phyloP scores from a whole-genome alignment of 345 rosid genomes.

The Salix brachista region DNA sequence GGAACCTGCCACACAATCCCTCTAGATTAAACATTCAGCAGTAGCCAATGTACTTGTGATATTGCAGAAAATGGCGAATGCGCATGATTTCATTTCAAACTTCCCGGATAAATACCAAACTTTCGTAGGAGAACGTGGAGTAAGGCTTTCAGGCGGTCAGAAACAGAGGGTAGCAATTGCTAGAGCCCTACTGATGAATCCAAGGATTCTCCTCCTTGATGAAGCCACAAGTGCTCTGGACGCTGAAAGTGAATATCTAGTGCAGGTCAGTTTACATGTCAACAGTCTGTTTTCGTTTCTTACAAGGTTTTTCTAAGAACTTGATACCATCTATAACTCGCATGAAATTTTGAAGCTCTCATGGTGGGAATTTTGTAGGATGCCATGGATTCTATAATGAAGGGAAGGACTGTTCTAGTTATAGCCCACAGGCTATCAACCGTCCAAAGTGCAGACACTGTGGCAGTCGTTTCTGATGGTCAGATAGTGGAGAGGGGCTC shows the following conservation, averaged over 20 bases:
- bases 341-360: neutral
- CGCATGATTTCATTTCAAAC: slow-evolving; percentile 73
- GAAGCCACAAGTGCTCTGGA: slow-evolving; percentile 98
- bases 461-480: slow-evolving; percentile 76
- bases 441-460: slow-evolving; percentile 65
- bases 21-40: neutral
- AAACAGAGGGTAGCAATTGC: slow-evolving; percentile 92
- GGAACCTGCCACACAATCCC: neutral
- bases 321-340: neutral
- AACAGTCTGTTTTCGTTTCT: neutral
- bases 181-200: slow-evolving; percentile 85
- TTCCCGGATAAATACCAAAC: slow-evolving; percentile 82
- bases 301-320: neutral
- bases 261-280: slow-evolving; percentile 49
- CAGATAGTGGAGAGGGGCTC: slow-evolving; percentile 40
- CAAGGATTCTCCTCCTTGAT: slow-evolving; percentile 71
- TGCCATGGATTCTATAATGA: slow-evolving; percentile 95
- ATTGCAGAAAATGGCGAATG: slow-evolving; percentile 95
- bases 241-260: slow-evolving; percentile 92
- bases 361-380: slow-evolving; percentile 47
- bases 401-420: slow-evolving; percentile 86
- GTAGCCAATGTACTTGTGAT: neutral
- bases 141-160: slow-evolving; percentile 94
- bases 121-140: slow-evolving; percentile 79
- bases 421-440: slow-evolving; percentile 94